Conservation (phyloP, 176 grass and related monocot species). For the Eleusine coracana region DNA sequence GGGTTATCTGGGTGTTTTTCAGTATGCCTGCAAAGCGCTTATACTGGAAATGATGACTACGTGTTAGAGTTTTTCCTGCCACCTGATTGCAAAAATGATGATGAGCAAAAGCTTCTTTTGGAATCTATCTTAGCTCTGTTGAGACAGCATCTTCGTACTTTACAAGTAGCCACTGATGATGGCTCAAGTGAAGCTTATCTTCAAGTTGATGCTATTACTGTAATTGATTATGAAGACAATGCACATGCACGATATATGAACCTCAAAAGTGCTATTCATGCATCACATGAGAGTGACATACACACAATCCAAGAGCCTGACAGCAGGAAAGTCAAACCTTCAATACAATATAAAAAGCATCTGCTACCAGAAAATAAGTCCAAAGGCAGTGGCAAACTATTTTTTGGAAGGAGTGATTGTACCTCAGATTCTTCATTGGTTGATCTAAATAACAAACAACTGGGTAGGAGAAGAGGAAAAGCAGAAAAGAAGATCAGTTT, state of each 20-base stretch:
- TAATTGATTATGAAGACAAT: no score
- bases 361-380: no score
- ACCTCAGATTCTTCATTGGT: constrained; percentile 37
- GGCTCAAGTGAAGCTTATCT: constrained; percentile 18
- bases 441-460: constrained; percentile 32
- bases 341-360: no score
- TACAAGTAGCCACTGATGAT: constrained; percentile 40
- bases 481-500: constrained; percentile 70
- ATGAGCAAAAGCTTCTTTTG: constrained; percentile 51
- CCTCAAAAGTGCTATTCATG: not conserved
- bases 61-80: constrained; percentile 77
- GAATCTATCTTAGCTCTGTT: constrained; percentile 46
- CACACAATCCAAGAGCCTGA: no score
- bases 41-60: constrained; percentile 62
- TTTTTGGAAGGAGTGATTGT: constrained; percentile 22
- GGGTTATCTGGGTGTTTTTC: constrained; percentile 57
- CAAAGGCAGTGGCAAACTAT: constrained; percentile 4
- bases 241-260: no score
- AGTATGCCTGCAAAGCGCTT: constrained; percentile 59
- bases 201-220: not conserved
- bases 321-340: no score
- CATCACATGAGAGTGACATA: not conserved
- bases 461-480: constrained; percentile 59
- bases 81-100: constrained; percentile 44
- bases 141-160: constrained; percentile 47